Percentiles rank a stretch among this genome's conserved stretches.
Conservation (phyloP, 805 yeast genomes). For the Zygoascus tannicola region DNA sequence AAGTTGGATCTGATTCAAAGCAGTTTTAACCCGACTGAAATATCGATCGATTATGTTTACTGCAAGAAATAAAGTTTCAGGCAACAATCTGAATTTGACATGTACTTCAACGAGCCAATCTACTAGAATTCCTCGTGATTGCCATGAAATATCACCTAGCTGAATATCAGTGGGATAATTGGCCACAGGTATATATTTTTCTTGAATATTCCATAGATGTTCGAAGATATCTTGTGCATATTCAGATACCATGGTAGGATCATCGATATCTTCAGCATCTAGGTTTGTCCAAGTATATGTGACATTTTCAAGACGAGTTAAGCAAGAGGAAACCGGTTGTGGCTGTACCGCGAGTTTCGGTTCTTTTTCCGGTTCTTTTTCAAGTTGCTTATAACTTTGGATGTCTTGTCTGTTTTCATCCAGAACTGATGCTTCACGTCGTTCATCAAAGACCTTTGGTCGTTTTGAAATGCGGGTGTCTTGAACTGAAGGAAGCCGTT, state of each 20-base stretch:
- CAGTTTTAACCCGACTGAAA: constrained; percentile 63
- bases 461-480: constrained; percentile 1
- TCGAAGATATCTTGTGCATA: constrained; percentile 81
- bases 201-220: constrained; percentile 64
- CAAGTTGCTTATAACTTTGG: neutral
- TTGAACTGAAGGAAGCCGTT: neutral
- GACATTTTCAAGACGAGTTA: neutral
- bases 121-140: constrained; percentile 77
- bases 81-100: constrained; percentile 67
- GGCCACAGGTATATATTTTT: constrained; percentile 53
- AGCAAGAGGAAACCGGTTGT: neutral
- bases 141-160: constrained; percentile 50
- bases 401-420: constrained; percentile 1
- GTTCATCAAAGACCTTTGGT: constrained; percentile 2
- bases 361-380: neutral
- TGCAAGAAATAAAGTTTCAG: constrained; percentile 77
- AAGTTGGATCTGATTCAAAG: constrained; percentile 71
- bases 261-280: constrained; percentile 31
- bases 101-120: constrained; percentile 94
- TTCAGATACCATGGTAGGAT: constrained; percentile 78
- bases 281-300: constrained; percentile 21
- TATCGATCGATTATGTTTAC: constrained; percentile 83
- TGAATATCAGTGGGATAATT: constrained; percentile 53
- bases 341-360: neutral
- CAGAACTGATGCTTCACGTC: neutral